Percentiles rank a stretch among this genome's conserved stretches.
phyloP scores from a whole-genome alignment of 78 protist genomes.

The Chrysochromulina tobinii region DNA sequence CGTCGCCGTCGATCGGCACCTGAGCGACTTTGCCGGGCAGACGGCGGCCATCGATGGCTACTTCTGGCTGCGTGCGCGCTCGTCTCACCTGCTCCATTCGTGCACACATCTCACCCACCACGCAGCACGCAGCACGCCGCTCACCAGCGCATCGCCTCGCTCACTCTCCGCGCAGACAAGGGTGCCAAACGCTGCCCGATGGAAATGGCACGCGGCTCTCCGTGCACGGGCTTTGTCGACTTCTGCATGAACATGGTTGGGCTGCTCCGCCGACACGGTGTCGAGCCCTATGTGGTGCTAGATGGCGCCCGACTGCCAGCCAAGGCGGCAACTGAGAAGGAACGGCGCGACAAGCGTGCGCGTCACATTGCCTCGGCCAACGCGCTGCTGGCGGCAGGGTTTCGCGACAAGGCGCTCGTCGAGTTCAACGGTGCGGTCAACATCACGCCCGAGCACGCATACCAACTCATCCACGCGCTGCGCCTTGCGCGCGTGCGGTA shows the following conservation, averaged over 20 bases:
- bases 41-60: constrained; percentile 85
- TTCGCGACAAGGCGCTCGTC: not conserved
- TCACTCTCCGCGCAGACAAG: constrained; percentile 40
- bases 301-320: constrained; percentile 87
- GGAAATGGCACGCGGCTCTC: constrained; percentile 61
- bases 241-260: constrained; percentile 57
- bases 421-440: not conserved
- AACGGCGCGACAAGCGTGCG: constrained; percentile 12
- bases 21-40: constrained; percentile 60
- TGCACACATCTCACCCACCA: no score
- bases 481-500: no score
- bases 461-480: not conserved
- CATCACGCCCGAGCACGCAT: not conserved
- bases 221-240: constrained; percentile 48
- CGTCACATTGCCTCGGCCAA: not conserved
- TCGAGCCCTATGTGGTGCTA: constrained; percentile 83
- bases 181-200: constrained; percentile 76
- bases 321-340: constrained; percentile 74
- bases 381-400: not conserved
- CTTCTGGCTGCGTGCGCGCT: constrained; percentile 69
- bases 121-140: no score
- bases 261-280: constrained; percentile 55
- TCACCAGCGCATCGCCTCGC: no score
- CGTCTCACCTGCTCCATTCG: no score
- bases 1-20: constrained; percentile 50